Conservation (phyloP, 2,329 filamentous ascomycete species). For the Sclerotinia nivalis region DNA sequence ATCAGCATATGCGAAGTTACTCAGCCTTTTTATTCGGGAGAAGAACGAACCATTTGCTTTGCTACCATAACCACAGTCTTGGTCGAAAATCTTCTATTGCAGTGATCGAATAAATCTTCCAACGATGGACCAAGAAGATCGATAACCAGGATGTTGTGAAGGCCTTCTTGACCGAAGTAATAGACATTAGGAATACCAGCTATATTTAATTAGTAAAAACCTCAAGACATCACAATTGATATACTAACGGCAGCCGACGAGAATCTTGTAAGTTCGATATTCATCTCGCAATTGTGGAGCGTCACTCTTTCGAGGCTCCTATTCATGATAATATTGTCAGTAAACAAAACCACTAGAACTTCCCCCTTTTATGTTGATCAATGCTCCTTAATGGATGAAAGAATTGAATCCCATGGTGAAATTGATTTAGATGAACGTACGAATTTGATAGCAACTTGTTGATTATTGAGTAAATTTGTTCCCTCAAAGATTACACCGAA, state of each 20-base stretch:
- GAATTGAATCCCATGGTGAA: neutral
- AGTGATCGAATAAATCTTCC: slow-evolving; percentile 97
- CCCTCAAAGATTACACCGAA: slow-evolving; percentile 99
- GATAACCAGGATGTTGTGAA: slow-evolving; percentile 98
- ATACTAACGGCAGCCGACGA: slow-evolving; percentile 95
- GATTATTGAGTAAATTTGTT: slow-evolving; percentile 97
- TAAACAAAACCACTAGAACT: neutral
- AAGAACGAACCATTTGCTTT: slow-evolving; percentile 82
- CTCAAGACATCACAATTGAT: slow-evolving; percentile 24
- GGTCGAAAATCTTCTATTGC: slow-evolving; percentile 89
- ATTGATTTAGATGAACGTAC: slow-evolving; percentile 55
- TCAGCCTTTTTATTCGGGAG: neutral
- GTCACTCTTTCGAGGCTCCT: slow-evolving; percentile 99
- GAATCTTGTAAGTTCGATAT: slow-evolving; percentile 98
- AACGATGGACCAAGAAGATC: slow-evolving; percentile 92
- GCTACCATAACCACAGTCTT: slow-evolving; percentile 99
- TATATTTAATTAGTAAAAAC: slow-evolving; percentile 49
- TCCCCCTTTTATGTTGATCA: slow-evolving; percentile 17
- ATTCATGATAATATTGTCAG: slow-evolving; percentile 19
- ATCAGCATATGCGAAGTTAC: slow-evolving; percentile 7
- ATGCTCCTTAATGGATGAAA: neutral
- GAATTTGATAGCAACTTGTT: slow-evolving; percentile 99
- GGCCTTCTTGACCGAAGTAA: slow-evolving; percentile 97
- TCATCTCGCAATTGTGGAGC: slow-evolving; percentile 97
- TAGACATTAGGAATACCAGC: slow-evolving; percentile 99